Evolutionary conservation across 1,284 basidiomycete genomes (phyloP).

Genomic region (Agaricales sp.): DNA sequence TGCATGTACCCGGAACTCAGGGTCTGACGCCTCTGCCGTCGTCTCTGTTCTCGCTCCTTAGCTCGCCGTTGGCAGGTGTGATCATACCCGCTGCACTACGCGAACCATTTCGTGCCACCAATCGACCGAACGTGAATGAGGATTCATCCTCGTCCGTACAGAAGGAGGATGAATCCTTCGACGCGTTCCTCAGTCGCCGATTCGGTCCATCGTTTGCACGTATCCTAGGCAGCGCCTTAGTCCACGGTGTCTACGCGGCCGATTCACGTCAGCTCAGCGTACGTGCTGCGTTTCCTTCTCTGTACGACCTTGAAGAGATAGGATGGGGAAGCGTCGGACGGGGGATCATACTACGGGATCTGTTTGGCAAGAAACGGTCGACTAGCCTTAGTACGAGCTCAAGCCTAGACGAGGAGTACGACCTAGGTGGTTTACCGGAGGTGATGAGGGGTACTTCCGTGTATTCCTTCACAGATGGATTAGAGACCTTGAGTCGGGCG

Average conservation of each 20-base stretch:
- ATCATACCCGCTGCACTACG: slow-evolving; percentile 34
- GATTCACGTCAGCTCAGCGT: slow-evolving; percentile 73
- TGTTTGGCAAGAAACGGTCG: slow-evolving; percentile 7
- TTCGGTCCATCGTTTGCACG: slow-evolving; percentile 70
- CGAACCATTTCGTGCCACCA: neutral
- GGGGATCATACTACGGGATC: slow-evolving; percentile 36
- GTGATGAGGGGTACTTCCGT: slow-evolving; percentile 57
- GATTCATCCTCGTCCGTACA: neutral
- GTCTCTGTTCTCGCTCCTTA: slow-evolving; percentile 35
- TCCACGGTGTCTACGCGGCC: slow-evolving; percentile 91
- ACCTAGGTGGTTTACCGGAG: slow-evolving; percentile 42
- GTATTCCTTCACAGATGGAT: slow-evolving; percentile 74
- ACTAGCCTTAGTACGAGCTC: slow-evolving; percentile 10
- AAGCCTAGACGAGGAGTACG: slow-evolving; percentile 23
- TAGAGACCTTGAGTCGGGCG: slow-evolving; percentile 56
- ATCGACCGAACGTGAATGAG: neutral
- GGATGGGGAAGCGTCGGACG: slow-evolving; percentile 61
- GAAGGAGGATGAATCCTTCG: slow-evolving; percentile 70
- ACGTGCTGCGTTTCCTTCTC: slow-evolving; percentile 63
- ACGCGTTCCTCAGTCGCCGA: slow-evolving; percentile 68
- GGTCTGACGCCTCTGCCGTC: slow-evolving; percentile 33
- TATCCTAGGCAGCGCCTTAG: slow-evolving; percentile 72
- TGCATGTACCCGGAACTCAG: slow-evolving; percentile 47
- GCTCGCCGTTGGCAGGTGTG: slow-evolving; percentile 37
- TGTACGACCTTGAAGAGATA: slow-evolving; percentile 61